Evolutionary conservation across 306 rosid genomes (phyloP).

Genomic region (Senna siamea): DNA sequence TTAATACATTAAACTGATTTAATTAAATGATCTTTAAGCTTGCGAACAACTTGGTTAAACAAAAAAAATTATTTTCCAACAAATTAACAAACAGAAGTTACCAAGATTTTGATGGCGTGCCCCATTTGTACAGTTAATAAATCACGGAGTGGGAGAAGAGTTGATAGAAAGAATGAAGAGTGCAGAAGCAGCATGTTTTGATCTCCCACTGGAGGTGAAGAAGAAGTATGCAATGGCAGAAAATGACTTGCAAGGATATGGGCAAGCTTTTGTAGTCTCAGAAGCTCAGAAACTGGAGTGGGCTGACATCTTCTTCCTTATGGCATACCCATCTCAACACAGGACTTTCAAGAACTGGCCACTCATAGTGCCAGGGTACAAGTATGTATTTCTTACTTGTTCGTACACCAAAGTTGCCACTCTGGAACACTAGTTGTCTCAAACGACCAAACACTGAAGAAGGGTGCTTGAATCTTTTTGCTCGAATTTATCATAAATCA

Average conservation of each 20-base stretch:
- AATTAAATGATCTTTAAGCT: too few species aligned
- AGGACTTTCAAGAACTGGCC: conserved; percentile 43
- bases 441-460: too few species aligned
- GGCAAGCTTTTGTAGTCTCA: conserved; percentile 36
- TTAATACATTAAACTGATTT: too few species aligned
- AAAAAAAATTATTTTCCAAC: too few species aligned
- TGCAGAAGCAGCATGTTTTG: conserved; percentile 14
- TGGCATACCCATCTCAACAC: conserved; percentile 19
- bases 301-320: conserved; percentile 28
- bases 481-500: too few species aligned
- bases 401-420: too few species aligned
- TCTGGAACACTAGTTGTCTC: too few species aligned
- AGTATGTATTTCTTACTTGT: too few species aligned
- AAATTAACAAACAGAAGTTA: background rate
- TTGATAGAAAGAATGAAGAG: conserved; percentile 27
- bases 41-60: too few species aligned
- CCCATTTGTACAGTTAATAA: conserved; percentile 23
- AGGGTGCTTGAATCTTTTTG: too few species aligned
- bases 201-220: conserved; percentile 40
- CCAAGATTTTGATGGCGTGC: too few species aligned
- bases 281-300: conserved; percentile 45
- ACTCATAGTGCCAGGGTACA: conserved; percentile 29
- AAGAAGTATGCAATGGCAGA: conserved; percentile 38
- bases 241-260: conserved; percentile 40
- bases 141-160: conserved; percentile 37